A percentile compares a stretch with the other conserved stretches of the same genome.
These are phyloP conservation scores for Domatiomyces globalis DNA, from an alignment of 2,329 filamentous ascomycete genomes.

Conservation along the genomic window DNA sequence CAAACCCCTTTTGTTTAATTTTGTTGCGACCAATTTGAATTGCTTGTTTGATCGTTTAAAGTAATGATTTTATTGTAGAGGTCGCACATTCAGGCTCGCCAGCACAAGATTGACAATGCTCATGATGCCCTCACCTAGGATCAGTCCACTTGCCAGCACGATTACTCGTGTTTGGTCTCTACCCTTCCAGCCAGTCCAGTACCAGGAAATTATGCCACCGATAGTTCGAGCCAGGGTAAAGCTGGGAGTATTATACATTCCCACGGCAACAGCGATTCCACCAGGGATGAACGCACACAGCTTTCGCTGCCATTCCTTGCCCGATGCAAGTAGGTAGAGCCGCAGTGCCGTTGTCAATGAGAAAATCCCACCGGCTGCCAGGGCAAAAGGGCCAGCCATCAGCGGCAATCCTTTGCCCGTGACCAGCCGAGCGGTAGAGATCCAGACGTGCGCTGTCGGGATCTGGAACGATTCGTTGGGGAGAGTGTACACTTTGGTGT, in stretches of 20 bases:
- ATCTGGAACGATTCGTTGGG: slow-evolving; percentile 85
- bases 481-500: slow-evolving; percentile 77
- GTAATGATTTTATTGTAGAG: slow-evolving; percentile 40
- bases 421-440: slow-evolving; percentile 86
- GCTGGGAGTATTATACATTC: slow-evolving; percentile 95
- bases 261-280: slow-evolving; percentile 89
- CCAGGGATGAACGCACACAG: slow-evolving; percentile 56
- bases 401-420: slow-evolving; percentile 76
- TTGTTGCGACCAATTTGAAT: neutral
- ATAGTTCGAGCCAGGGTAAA: slow-evolving; percentile 82
- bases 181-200: slow-evolving; percentile 49
- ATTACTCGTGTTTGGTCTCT: slow-evolving; percentile 53
- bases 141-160: slow-evolving; percentile 78
- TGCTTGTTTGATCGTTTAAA: neutral
- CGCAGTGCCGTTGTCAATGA: slow-evolving; percentile 55
- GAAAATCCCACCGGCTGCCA: slow-evolving; percentile 61
- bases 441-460: slow-evolving; percentile 91
- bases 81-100: slow-evolving; percentile 62
- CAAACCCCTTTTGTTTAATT: no score
- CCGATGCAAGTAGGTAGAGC: slow-evolving; percentile 29
- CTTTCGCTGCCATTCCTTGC: slow-evolving; percentile 10
- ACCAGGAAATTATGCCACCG: slow-evolving; percentile 64
- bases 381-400: slow-evolving; percentile 69
- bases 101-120: slow-evolving; percentile 81
- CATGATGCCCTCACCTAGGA: slow-evolving; percentile 79